phyloP scores from a whole-genome alignment of 1,284 basidiomycete species.

The Ustilago cynodontis region DNA sequence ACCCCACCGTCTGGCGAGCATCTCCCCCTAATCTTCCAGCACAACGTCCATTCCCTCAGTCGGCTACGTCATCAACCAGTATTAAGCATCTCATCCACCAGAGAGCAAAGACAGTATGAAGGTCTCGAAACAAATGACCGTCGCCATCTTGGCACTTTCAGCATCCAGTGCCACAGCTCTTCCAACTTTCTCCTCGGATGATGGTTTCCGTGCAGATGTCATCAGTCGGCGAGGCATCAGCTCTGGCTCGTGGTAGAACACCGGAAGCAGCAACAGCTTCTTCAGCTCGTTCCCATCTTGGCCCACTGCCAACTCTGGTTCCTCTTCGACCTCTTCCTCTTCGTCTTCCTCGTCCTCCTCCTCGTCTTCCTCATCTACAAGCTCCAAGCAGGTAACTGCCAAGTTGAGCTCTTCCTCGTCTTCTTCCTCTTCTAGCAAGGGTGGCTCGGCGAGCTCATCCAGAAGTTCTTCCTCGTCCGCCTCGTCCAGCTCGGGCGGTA shows the following conservation, averaged over 20 bases:
- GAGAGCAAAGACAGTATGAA: conserved; percentile 4
- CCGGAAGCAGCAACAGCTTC: neutral
- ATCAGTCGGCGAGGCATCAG: conserved; percentile 5
- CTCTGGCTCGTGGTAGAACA: conserved; percentile 12
- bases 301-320: conserved; percentile 6
- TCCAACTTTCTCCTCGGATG: conserved; percentile 8
- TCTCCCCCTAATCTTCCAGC: neutral
- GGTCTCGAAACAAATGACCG: conserved; percentile 13
- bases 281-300: conserved; percentile 11
- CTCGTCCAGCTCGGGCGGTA: too few relatives aligned
- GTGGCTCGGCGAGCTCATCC: neutral
- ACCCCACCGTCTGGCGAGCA: neutral
- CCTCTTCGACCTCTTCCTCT: neutral
- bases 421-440: neutral
- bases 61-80: neutral
- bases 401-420: neutral
- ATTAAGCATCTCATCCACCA: neutral
- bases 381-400: neutral
- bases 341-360: conserved; percentile 5
- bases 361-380: conserved; percentile 1
- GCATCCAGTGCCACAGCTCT: conserved; percentile 10
- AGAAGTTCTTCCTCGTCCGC: neutral
- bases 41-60: neutral
- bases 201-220: neutral
- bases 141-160: conserved; percentile 25